phyloP scores from a whole-genome alignment of 2,329 filamentous ascomycete genomes.

The Chaetothyriales sp. region DNA sequence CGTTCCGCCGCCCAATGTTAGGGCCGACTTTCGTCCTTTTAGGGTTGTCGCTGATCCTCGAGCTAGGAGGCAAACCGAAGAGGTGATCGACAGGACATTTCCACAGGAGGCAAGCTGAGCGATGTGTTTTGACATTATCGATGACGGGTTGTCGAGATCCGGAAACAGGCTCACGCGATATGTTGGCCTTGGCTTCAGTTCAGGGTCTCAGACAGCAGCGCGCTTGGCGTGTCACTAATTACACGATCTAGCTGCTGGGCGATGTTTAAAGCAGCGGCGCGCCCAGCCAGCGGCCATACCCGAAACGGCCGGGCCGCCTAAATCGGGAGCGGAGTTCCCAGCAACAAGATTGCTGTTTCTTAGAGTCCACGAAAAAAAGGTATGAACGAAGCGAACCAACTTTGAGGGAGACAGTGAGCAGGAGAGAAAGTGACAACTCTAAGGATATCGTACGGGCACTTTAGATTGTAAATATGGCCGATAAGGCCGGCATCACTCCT shows the following conservation, averaged over 20 bases:
- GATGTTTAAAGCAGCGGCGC: too few relatives aligned
- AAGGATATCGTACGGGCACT: background rate
- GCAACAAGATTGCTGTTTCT: background rate
- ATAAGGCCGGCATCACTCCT: constrained; percentile 7
- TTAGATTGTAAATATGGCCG: constrained; percentile 1
- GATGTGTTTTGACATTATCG: background rate
- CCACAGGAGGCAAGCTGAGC: background rate
- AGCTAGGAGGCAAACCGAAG: background rate
- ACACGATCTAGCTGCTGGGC: too few relatives aligned
- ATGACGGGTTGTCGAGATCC: background rate
- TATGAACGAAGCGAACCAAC: background rate
- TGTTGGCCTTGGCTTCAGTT: background rate
- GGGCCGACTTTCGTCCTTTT: background rate
- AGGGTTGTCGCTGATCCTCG: background rate
- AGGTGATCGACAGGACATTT: background rate
- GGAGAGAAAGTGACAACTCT: background rate
- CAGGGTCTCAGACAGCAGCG: too few relatives aligned
- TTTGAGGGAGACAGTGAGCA: background rate
- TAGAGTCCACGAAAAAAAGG: background rate
- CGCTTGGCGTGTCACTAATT: too few relatives aligned
- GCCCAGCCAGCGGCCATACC: too few relatives aligned
- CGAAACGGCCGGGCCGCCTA: too few relatives aligned
- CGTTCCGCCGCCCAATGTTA: background rate
- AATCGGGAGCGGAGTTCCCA: too few relatives aligned
- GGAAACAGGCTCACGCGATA: too few relatives aligned